A percentile compares a stretch with the other conserved stretches of the same genome.
Conservation (phyloP, 148 eudicot genomes). For the Vaccinium darrowii region DNA sequence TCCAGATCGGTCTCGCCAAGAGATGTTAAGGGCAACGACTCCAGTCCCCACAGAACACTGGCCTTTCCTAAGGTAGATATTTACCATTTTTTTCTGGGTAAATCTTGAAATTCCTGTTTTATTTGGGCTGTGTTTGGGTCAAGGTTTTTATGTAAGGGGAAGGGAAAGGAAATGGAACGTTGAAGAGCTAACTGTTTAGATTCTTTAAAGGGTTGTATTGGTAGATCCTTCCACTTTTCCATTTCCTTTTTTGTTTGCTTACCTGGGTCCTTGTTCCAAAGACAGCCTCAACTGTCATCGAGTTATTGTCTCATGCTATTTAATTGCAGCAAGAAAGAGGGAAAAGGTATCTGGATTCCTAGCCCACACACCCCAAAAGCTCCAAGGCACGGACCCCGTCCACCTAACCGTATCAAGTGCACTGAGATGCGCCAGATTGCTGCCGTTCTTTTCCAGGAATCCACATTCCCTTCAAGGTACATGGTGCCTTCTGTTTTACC, state of each 20-base stretch:
- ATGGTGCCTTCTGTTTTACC: slow-evolving; percentile 71
- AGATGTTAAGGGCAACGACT: slow-evolving; percentile 68
- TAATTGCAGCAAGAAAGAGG: slow-evolving; percentile 62
- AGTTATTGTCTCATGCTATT: neutral
- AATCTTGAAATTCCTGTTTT: neutral
- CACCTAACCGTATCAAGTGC: slow-evolving; percentile 71
- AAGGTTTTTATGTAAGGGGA: neutral
- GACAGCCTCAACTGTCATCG: neutral
- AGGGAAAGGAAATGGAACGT: neutral
- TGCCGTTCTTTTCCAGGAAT: slow-evolving; percentile 88
- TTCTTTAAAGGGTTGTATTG: neutral
- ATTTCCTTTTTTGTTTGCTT: neutral
- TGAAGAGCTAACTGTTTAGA: neutral
- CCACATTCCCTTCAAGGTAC: slow-evolving; percentile 67
- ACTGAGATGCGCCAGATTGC: slow-evolving; percentile 85
- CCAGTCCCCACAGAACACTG: slow-evolving; percentile 81
- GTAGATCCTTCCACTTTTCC: too few species aligned
- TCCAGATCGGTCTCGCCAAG: slow-evolving; percentile 88
- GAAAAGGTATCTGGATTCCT: slow-evolving; percentile 38
- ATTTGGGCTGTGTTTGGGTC: neutral
- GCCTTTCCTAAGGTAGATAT: slow-evolving; percentile 70
- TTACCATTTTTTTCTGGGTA: neutral
- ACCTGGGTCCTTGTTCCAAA: neutral
- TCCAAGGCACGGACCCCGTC: slow-evolving; percentile 91
- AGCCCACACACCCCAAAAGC: slow-evolving; percentile 95